Evolutionary conservation across 495 filamentous ascomycete species (phyloP).

Genomic region (Patellaria atrata): DNA sequence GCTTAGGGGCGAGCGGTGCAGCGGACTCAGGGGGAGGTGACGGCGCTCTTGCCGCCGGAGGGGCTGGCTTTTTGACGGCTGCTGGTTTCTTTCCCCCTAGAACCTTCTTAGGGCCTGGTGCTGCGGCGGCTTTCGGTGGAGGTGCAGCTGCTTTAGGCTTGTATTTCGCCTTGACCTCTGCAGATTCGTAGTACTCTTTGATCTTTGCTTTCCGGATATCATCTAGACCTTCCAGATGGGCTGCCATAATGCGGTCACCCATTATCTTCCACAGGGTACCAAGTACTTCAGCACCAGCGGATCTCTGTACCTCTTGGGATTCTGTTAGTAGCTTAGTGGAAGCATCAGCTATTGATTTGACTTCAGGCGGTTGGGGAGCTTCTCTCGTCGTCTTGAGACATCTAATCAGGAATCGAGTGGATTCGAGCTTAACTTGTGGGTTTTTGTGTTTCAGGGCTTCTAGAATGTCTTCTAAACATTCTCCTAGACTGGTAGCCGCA

Average conservation of each 20-base stretch:
- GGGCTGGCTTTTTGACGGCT: slow-evolving; percentile 38
- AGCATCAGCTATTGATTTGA: slow-evolving; percentile 70
- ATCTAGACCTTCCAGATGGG: slow-evolving; percentile 86
- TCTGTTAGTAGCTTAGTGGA: slow-evolving; percentile 82
- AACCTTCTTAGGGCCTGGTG: slow-evolving; percentile 29
- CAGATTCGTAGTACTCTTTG: slow-evolving; percentile 84
- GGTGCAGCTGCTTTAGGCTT: slow-evolving; percentile 77
- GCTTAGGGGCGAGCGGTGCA: slow-evolving; percentile 38
- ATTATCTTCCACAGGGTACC: slow-evolving; percentile 98
- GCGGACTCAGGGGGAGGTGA: slow-evolving; percentile 34
- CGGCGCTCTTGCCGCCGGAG: slow-evolving; percentile 36
- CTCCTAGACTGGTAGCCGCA: slow-evolving; percentile 56
- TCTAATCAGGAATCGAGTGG: slow-evolving; percentile 76
- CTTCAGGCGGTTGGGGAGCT: slow-evolving; percentile 68
- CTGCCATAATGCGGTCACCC: slow-evolving; percentile 91
- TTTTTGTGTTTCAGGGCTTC: slow-evolving; percentile 88
- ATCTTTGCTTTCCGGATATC: slow-evolving; percentile 93
- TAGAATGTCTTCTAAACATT: slow-evolving; percentile 77
- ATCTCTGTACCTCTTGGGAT: slow-evolving; percentile 66
- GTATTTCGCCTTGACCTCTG: slow-evolving; percentile 92
- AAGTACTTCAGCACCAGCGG: slow-evolving; percentile 78
- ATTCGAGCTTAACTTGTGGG: slow-evolving; percentile 90
- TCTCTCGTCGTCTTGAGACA: slow-evolving; percentile 73
- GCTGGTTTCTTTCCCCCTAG: slow-evolving; percentile 13
- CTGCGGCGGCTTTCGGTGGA: slow-evolving; percentile 36